Evolutionary conservation across 2,329 filamentous ascomycete species (phyloP).

Genomic region (Trichoderma cornu-damae): DNA sequence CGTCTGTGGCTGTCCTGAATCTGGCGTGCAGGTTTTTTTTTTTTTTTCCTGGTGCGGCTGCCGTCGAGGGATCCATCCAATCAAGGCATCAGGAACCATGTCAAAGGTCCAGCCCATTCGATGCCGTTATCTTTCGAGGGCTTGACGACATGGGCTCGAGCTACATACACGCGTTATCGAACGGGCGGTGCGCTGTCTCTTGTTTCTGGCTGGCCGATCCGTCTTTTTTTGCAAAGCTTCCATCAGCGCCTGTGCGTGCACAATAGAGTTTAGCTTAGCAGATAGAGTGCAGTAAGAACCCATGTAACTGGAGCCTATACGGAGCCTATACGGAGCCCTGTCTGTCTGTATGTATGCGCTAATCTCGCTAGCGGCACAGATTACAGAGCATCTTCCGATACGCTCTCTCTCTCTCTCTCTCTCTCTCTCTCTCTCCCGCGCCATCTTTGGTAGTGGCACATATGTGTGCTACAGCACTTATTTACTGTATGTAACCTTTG

Average conservation of each 20-base stretch:
- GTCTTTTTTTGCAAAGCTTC: too few relatives aligned
- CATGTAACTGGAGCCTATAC: too few relatives aligned
- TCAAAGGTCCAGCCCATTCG: not conserved
- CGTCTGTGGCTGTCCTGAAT: conserved; percentile 11
- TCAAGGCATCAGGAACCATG: conserved; percentile 1
- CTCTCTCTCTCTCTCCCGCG: not conserved
- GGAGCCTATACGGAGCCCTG: too few relatives aligned
- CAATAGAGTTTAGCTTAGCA: not conserved
- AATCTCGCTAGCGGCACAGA: conserved; percentile 11
- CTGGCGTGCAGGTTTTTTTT: conserved; percentile 7
- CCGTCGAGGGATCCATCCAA: conserved; percentile 4
- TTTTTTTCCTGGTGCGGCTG: not conserved
- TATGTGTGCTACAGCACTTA: too few relatives aligned
- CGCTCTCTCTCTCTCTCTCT: not conserved
- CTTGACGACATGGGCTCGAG: conserved; percentile 3
- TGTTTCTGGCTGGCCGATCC: not conserved
- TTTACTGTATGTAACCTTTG: too few relatives aligned
- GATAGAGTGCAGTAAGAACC: too few relatives aligned
- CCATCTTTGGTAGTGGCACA: too few relatives aligned
- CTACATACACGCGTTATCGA: too few relatives aligned
- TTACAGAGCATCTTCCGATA: not conserved
- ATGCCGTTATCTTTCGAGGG: conserved; percentile 6
- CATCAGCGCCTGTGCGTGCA: not conserved
- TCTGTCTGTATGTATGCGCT: too few relatives aligned
- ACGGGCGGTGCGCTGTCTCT: not conserved